These are phyloP conservation scores for Rhodamnia argentea DNA, from an alignment of 345 rosid species.

Conservation along the genomic window DNA sequence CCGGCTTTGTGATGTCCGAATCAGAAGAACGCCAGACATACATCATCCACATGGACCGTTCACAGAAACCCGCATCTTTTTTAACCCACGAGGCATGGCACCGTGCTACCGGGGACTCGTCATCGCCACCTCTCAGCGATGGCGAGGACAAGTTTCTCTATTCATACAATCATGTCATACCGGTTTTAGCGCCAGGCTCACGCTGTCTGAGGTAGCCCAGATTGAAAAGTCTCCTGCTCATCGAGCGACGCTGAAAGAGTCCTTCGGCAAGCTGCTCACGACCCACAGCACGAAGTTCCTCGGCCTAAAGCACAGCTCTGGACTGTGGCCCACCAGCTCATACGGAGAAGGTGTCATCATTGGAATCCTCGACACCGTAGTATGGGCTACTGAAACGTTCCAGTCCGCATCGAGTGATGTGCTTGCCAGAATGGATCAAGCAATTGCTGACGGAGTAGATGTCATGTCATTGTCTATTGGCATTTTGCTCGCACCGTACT, in stretches of 20 bases:
- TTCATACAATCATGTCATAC: constrained; percentile 26
- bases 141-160: constrained; percentile 10
- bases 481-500: constrained; percentile 16
- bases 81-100: constrained; percentile 20
- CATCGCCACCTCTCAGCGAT: background rate
- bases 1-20: background rate
- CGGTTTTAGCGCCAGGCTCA: constrained; percentile 40
- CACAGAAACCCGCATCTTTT: constrained; percentile 21
- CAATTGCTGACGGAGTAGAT: constrained; percentile 57
- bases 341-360: constrained; percentile 19
- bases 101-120: constrained; percentile 4
- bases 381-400: constrained; percentile 11
- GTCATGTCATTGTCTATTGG: constrained; percentile 53
- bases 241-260: constrained; percentile 16
- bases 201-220: constrained; percentile 19
- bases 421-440: constrained; percentile 63
- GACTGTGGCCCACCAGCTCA: constrained; percentile 18
- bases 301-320: constrained; percentile 14
- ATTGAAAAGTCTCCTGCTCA: constrained; percentile 33
- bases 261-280: constrained; percentile 23
- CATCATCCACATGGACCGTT: constrained; percentile 25
- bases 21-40: constrained; percentile 10
- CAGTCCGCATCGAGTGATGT: constrained; percentile 30
- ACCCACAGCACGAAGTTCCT: constrained; percentile 29
- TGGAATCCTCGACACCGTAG: constrained; percentile 24